Evolutionary conservation across 2,329 filamentous ascomycete species (phyloP).

Genomic region (Hymenotorrendiella dingleyae): DNA sequence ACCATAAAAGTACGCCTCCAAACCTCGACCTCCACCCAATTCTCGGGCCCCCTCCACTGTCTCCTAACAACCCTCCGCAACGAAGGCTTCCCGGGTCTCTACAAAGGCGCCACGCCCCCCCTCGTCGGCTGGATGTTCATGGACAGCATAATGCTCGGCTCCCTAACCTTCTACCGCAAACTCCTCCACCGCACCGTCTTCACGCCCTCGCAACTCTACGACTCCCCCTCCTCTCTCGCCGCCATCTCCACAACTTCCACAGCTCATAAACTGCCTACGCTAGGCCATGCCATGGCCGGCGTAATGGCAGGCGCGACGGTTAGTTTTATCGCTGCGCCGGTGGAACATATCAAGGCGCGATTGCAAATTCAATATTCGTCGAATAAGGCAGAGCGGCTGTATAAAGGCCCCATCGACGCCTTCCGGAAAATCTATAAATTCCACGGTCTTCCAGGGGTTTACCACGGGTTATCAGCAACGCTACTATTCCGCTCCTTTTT

Average conservation of each 20-base stretch:
- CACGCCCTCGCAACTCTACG: slow-evolving; percentile 39
- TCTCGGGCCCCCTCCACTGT: slow-evolving; percentile 82
- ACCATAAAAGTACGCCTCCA: slow-evolving; percentile 96
- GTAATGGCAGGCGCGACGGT: slow-evolving; percentile 85
- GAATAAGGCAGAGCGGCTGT: slow-evolving; percentile 69
- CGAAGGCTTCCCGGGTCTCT: slow-evolving; percentile 79
- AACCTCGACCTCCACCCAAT: slow-evolving; percentile 71
- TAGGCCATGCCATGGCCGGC: slow-evolving; percentile 85
- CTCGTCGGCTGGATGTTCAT: slow-evolving; percentile 98
- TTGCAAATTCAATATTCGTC: slow-evolving; percentile 91
- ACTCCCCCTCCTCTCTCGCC: slow-evolving; percentile 19
- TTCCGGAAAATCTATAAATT: slow-evolving; percentile 58
- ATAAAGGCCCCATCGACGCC: slow-evolving; percentile 84
- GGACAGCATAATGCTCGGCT: slow-evolving; percentile 88
- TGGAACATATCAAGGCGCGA: slow-evolving; percentile 92
- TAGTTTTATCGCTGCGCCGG: slow-evolving; percentile 84
- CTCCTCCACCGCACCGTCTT: slow-evolving; percentile 78
- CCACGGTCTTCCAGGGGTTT: slow-evolving; percentile 76
- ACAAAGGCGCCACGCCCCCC: slow-evolving; percentile 91
- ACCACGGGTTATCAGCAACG: slow-evolving; percentile 79
- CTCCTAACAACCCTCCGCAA: slow-evolving; percentile 76
- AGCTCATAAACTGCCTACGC: slow-evolving; percentile 54
- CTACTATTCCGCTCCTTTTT: slow-evolving; percentile 88
- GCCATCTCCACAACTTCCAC: slow-evolving; percentile 13
- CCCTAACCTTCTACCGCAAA: slow-evolving; percentile 81